A percentile compares a stretch with the other conserved stretches of the same genome.
Evolutionary conservation across 2,329 filamentous ascomycete genomes (phyloP).

Genomic region (Diaporthe sp.): DNA sequence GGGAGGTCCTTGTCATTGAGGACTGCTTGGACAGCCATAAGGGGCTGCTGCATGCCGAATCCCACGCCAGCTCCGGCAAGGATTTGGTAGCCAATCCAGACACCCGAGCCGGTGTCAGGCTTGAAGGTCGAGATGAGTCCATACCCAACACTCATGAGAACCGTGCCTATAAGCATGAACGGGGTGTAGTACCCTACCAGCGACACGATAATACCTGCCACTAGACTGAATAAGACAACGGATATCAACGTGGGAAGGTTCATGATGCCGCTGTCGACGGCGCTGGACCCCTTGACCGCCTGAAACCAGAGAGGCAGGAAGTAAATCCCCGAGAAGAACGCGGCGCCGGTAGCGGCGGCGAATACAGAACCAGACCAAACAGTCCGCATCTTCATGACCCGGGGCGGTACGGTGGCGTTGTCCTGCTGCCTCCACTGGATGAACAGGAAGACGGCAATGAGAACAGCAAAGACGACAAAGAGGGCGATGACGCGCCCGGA

Average conservation of each 20-base stretch:
- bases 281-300: slow-evolving; percentile 52
- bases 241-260: slow-evolving; percentile 52
- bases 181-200: slow-evolving; percentile 55
- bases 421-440: slow-evolving; percentile 54
- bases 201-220: slow-evolving; percentile 49
- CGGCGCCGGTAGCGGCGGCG: slow-evolving; percentile 50
- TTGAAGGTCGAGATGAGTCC: slow-evolving; percentile 55
- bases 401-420: slow-evolving; percentile 55
- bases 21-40: slow-evolving; percentile 58
- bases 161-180: slow-evolving; percentile 51
- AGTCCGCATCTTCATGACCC: slow-evolving; percentile 53
- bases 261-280: slow-evolving; percentile 52
- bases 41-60: slow-evolving; percentile 56
- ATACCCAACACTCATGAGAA: slow-evolving; percentile 48
- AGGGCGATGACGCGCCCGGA: slow-evolving; percentile 53
- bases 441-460: slow-evolving; percentile 49
- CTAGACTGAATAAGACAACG: slow-evolving; percentile 48
- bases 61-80: slow-evolving; percentile 56
- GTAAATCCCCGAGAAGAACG: slow-evolving; percentile 45
- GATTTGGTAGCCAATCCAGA: slow-evolving; percentile 59
- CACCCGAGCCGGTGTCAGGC: slow-evolving; percentile 46
- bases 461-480: slow-evolving; percentile 51
- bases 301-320: slow-evolving; percentile 56
- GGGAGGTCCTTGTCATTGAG: slow-evolving; percentile 56
- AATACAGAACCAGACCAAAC: slow-evolving; percentile 49